These are phyloP conservation scores for Rhynchosporium graminicola DNA, from an alignment of 2,329 filamentous ascomycete genomes.

Conservation along the genomic window DNA sequence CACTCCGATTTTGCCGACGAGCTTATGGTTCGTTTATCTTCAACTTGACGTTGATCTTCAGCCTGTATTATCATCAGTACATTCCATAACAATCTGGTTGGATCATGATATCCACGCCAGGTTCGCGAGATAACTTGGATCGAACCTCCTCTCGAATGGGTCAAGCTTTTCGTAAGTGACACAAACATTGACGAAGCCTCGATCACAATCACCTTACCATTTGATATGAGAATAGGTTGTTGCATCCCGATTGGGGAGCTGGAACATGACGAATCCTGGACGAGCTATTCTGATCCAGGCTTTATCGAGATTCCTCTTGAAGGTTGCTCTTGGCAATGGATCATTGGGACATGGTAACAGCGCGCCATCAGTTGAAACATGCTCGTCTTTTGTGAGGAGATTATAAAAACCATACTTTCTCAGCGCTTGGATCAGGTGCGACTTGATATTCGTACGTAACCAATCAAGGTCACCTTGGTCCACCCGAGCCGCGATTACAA, in stretches of 20 bases:
- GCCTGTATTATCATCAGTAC: slow-evolving; percentile 47
- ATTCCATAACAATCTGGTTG: background rate
- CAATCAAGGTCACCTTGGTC: background rate
- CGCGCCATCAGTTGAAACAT: no score
- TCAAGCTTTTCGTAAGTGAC: background rate
- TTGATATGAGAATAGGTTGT: background rate
- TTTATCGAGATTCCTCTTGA: background rate
- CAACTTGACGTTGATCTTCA: slow-evolving; percentile 80
- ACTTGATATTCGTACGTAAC: background rate
- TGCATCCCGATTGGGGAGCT: background rate
- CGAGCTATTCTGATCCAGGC: background rate
- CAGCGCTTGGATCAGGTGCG: background rate
- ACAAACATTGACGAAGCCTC: background rate
- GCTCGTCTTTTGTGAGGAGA: background rate
- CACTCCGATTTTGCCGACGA: slow-evolving; percentile 50
- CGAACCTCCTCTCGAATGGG: background rate
- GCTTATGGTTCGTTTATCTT: slow-evolving; percentile 67
- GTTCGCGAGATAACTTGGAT: background rate
- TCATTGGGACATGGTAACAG: no score
- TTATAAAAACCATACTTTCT: background rate
- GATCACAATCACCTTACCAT: background rate
- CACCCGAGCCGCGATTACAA: background rate
- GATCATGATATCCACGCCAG: background rate
- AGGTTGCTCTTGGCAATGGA: background rate
- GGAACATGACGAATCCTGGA: background rate